These are phyloP conservation scores for Corniculantispora saksenae DNA, from an alignment of 2,329 filamentous ascomycete species.

Conservation along the genomic window DNA sequence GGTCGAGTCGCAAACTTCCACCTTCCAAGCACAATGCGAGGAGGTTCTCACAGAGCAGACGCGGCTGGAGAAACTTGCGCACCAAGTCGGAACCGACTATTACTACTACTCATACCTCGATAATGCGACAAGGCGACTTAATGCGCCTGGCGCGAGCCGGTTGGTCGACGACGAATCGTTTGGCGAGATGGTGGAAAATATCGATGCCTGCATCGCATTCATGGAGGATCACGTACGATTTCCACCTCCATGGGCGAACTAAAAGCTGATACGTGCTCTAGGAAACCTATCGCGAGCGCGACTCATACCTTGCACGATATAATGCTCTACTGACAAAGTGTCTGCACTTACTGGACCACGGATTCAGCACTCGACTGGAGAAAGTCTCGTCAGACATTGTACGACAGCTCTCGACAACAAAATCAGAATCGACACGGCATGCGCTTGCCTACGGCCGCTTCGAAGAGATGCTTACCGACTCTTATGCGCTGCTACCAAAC, in stretches of 20 bases:
- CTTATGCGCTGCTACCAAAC: conserved; percentile 57
- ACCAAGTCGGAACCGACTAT: conserved; percentile 85
- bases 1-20: conserved; percentile 88
- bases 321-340: conserved; percentile 73
- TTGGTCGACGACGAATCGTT: conserved; percentile 84
- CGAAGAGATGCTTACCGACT: conserved; percentile 58
- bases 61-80: conserved; percentile 74
- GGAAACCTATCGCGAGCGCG: conserved; percentile 83
- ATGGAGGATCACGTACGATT: conserved; percentile 78
- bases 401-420: conserved; percentile 53
- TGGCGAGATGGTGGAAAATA: conserved; percentile 79
- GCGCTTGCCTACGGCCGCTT: conserved; percentile 62
- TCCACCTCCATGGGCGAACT: background rate
- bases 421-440: conserved; percentile 60
- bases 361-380: conserved; percentile 54
- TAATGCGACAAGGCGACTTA: conserved; percentile 83
- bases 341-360: conserved; percentile 61
- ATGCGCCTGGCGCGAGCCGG: conserved; percentile 85
- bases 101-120: conserved; percentile 94
- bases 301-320: conserved; percentile 85
- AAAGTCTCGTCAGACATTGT: conserved; percentile 56
- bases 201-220: conserved; percentile 90
- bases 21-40: conserved; percentile 90
- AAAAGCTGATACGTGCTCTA: conserved; percentile 36
- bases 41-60: conserved; percentile 80